phyloP scores from a whole-genome alignment of 2,329 filamentous ascomycete genomes.

The Macroventuria anomochaeta region DNA sequence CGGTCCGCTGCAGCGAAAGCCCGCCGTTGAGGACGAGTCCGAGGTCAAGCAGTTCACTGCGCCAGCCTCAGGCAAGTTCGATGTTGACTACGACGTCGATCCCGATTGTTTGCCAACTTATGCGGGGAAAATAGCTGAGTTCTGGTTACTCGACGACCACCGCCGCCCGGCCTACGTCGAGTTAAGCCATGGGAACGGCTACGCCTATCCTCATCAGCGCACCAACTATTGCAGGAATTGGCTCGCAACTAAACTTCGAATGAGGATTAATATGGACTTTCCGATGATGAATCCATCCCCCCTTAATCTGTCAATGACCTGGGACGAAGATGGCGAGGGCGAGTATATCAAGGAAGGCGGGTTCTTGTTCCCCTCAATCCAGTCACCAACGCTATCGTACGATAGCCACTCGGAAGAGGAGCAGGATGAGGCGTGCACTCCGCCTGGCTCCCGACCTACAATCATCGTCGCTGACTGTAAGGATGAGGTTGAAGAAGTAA shows the following conservation, averaged over 20 bases:
- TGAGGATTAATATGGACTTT: background rate
- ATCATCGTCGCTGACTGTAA: background rate
- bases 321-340: background rate
- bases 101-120: background rate
- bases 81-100: background rate
- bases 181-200: conserved; percentile 4
- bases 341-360: background rate
- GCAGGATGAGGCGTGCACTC: background rate
- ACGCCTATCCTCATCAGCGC: background rate
- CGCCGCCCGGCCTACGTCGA: conserved; percentile 22
- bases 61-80: background rate
- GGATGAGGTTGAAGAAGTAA: background rate
- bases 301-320: background rate
- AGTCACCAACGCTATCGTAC: background rate
- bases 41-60: background rate
- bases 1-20: conserved; percentile 14
- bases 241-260: background rate
- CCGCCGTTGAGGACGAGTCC: background rate
- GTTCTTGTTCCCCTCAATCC: background rate
- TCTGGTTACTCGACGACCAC: background rate
- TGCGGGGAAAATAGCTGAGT: background rate
- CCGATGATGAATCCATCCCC: conserved; percentile 1
- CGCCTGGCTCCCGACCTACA: background rate
- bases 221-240: conserved; percentile 10
- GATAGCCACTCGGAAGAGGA: background rate